phyloP scores from a whole-genome alignment of 2,329 filamentous ascomycete species.

The Beauveria sp. region DNA sequence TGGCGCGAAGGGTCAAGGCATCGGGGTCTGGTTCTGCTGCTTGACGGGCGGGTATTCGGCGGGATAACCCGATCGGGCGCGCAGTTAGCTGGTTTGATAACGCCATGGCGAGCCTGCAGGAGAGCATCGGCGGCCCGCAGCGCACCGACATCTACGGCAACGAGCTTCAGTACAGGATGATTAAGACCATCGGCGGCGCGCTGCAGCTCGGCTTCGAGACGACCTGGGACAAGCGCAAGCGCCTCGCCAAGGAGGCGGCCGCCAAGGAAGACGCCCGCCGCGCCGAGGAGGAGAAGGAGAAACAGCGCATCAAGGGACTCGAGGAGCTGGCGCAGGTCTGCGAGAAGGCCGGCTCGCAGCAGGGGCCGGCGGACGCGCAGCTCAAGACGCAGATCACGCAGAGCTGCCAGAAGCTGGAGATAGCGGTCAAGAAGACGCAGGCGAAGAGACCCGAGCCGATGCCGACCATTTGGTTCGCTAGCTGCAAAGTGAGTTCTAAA shows the following conservation, averaged over 20 bases:
- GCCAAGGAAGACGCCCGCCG: background rate
- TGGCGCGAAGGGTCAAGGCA: no score
- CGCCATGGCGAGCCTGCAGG: conserved; percentile 1
- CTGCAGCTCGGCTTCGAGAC: background rate
- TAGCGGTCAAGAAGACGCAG: background rate
- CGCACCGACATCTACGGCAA: conserved; percentile 1
- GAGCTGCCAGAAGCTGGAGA: background rate
- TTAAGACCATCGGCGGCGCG: background rate
- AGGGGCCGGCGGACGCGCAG: background rate
- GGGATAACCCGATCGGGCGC: conserved; percentile 3
- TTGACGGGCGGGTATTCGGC: background rate
- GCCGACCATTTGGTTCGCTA: no score
- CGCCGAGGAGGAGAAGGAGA: background rate
- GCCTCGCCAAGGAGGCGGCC: background rate
- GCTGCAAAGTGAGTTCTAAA: no score
- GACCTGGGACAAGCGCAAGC: background rate
- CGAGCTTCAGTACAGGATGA: background rate
- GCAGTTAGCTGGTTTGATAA: conserved; percentile 7
- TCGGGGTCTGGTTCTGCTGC: no score
- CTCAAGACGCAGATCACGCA: background rate
- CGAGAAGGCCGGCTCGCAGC: background rate
- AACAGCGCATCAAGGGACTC: background rate
- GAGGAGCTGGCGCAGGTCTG: background rate
- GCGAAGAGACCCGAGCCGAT: background rate
- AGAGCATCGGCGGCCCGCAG: conserved; percentile 4